These are phyloP conservation scores for Crithidia sp. DNA, from an alignment of 208 protist genomes.

Conservation along the genomic window DNA sequence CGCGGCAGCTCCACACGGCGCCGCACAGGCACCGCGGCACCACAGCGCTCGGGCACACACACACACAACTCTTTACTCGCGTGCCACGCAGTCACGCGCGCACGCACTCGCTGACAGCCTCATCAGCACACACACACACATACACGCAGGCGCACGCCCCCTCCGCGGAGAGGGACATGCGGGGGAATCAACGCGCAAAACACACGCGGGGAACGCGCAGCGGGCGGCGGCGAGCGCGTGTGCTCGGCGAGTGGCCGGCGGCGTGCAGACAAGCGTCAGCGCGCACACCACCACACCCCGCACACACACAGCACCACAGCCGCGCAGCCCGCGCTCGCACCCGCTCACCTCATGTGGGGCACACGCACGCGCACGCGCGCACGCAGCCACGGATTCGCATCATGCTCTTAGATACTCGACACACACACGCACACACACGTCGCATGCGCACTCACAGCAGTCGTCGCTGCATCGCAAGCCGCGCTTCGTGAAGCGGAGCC, in stretches of 20 bases:
- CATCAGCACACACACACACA: conserved; percentile 8
- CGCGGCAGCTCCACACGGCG: not conserved
- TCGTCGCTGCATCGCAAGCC: not conserved
- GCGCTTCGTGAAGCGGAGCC: no score
- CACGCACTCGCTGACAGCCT: no score
- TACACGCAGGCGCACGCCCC: not conserved
- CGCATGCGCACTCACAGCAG: not conserved
- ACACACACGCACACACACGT: not conserved
- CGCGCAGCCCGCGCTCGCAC: not conserved
- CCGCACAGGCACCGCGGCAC: not conserved
- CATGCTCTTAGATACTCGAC: conserved; percentile 7
- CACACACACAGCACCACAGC: not conserved
- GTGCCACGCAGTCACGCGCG: not conserved
- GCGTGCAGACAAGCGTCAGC: not conserved
- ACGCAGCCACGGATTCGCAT: not conserved
- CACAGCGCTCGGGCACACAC: not conserved
- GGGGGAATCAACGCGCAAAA: not conserved
- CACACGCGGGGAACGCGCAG: not conserved
- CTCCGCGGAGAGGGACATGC: not conserved
- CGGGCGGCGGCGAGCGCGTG: not conserved
- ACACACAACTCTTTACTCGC: conserved; percentile 8
- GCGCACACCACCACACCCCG: not conserved
- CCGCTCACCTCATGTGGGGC: conserved; percentile 9
- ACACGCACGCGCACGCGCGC: conserved; percentile 3
- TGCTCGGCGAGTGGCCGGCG: no score